Conservation (phyloP, 2,329 filamentous ascomycete genomes). For the Ophiocordyceps australis region DNA sequence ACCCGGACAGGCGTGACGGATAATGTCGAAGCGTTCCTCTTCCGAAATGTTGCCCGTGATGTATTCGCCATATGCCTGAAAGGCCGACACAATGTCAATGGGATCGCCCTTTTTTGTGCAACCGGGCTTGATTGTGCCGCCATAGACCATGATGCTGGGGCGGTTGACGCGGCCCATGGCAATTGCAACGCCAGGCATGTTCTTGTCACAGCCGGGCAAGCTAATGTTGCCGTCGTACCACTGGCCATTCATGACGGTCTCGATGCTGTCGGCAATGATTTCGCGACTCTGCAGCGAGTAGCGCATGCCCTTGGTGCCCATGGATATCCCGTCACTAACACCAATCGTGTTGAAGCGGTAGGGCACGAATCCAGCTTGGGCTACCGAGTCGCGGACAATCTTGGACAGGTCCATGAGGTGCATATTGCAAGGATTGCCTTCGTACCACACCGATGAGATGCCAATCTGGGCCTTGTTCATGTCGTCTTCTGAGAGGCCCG, state of each 20-base stretch:
- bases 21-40: constrained; percentile 84
- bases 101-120: constrained; percentile 59
- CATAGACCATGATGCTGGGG: constrained; percentile 94
- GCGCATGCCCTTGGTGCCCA: constrained; percentile 95
- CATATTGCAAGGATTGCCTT: constrained; percentile 98
- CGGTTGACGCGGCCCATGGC: constrained; percentile 92
- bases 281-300: constrained; percentile 90
- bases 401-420: constrained; percentile 82
- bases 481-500: constrained; percentile 68
- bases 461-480: constrained; percentile 96
- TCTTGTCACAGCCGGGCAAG: constrained; percentile 97
- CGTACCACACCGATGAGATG: constrained; percentile 96
- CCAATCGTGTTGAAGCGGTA: constrained; percentile 99
- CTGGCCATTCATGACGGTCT: constrained; percentile 97
- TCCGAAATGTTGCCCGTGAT: constrained; percentile 83
- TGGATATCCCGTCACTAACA: constrained; percentile 92
- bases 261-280: constrained; percentile 93
- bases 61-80: constrained; percentile 95
- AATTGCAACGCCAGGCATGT: constrained; percentile 88
- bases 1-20: constrained; percentile 61
- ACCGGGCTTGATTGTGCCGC: constrained; percentile 82
- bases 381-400: constrained; percentile 44
- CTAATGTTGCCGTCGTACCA: constrained; percentile 98
- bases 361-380: constrained; percentile 61
- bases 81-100: constrained; percentile 91